Conservation (phyloP, 495 filamentous ascomycete genomes). For the Penicillium roqueforti region DNA sequence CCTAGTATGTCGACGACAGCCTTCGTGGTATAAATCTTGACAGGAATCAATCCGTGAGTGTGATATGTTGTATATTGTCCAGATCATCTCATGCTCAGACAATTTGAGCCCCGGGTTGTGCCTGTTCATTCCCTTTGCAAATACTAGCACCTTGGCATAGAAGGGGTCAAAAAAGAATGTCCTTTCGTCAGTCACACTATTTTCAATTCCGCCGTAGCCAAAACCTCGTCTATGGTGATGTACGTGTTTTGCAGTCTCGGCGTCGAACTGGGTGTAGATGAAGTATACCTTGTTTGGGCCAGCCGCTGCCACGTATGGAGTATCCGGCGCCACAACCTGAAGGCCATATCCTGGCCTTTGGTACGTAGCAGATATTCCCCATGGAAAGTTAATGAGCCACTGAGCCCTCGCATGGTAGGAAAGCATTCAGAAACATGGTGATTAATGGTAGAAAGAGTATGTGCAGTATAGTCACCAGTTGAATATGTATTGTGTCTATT, state of each 20-base stretch:
- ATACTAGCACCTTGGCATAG: conserved; percentile 15
- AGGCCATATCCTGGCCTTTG: conserved; percentile 6
- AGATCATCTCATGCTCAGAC: conserved; percentile 16
- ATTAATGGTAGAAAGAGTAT: too few relatives aligned
- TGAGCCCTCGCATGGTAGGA: too few relatives aligned
- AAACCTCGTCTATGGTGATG: conserved; percentile 14
- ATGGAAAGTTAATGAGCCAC: too few relatives aligned
- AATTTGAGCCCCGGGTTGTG: conserved; percentile 14
- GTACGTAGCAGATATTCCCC: conserved; percentile 16
- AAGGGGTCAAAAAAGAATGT: conserved; percentile 14
- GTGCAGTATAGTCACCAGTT: too few relatives aligned
- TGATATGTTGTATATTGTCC: not conserved
- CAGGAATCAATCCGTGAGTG: too few relatives aligned
- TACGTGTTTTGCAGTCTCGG: conserved; percentile 16
- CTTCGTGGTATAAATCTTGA: too few relatives aligned
- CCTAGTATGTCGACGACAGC: too few relatives aligned
- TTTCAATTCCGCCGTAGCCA: conserved; percentile 12
- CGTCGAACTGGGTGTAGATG: conserved; percentile 17
- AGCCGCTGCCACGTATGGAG: conserved; percentile 15
- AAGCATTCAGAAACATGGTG: too few relatives aligned
- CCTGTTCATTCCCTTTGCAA: conserved; percentile 15
- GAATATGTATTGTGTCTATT: too few relatives aligned
- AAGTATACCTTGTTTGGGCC: conserved; percentile 14
- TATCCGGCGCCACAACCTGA: conserved; percentile 19
- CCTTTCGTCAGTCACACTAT: conserved; percentile 11